Conservation (phyloP, 331 rosid genomes). For the Quercus tomentella region DNA sequence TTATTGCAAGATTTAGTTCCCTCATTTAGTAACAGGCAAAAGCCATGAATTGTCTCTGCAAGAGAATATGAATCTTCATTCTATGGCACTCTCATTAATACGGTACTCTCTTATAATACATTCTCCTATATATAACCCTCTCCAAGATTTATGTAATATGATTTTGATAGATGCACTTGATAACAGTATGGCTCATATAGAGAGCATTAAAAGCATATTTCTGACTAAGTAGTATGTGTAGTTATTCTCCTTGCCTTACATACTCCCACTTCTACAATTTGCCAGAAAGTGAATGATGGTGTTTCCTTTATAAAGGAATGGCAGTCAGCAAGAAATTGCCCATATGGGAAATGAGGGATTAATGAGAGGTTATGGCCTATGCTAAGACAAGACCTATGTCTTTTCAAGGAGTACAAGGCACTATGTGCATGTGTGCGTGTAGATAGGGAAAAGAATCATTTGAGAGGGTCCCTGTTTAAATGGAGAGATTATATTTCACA, state of each 20-base stretch:
- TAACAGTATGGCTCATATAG: neutral
- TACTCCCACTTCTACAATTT: neutral
- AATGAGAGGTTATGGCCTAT: neutral
- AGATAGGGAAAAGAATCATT: too few species aligned
- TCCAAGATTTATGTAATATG: neutral
- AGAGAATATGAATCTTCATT: neutral
- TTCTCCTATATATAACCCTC: neutral
- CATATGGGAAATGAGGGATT: neutral
- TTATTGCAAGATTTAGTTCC: constrained; percentile 73
- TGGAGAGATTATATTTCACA: too few species aligned
- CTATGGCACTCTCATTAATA: neutral
- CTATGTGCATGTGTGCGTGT: neutral
- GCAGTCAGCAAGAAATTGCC: neutral
- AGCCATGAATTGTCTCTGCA: constrained; percentile 27
- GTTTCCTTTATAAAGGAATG: neutral
- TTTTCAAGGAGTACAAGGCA: neutral
- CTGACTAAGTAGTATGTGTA: neutral
- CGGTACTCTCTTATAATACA: neutral
- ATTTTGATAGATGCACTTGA: neutral
- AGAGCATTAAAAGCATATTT: neutral
- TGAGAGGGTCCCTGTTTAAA: too few species aligned
- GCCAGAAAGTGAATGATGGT: neutral
- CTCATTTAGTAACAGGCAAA: constrained; percentile 41
- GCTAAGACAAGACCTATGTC: neutral
- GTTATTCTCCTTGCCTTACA: neutral